Evolutionary conservation across 805 yeast genomes (phyloP).

Genomic region (Wickerhamomyces tratensis): DNA sequence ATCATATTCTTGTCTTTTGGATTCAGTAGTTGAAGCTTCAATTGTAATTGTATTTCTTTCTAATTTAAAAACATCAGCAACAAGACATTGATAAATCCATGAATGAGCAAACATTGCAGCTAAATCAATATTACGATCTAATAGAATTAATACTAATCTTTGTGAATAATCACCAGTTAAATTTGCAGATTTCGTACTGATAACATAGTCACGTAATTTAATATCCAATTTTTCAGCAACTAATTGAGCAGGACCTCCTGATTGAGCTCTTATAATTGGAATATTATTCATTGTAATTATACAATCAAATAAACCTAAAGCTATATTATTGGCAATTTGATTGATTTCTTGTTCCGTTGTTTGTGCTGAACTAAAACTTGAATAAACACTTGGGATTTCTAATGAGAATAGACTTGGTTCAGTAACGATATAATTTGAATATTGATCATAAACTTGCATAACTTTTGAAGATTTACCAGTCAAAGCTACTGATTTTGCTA

Average conservation of each 20-base stretch:
- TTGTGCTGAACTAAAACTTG: conserved; percentile 57
- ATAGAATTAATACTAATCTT: conserved; percentile 66
- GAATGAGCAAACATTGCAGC: conserved; percentile 94
- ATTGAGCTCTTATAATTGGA: conserved; percentile 85
- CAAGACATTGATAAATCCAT: conserved; percentile 96
- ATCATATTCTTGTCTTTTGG: conserved; percentile 55
- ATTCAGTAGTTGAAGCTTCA: conserved; percentile 27
- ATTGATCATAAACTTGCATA: conserved; percentile 90
- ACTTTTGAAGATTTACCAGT: conserved; percentile 64
- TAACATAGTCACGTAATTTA: conserved; percentile 75
- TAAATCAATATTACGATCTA: conserved; percentile 86
- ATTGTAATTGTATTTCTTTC: conserved; percentile 75
- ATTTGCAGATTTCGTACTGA: conserved; percentile 39
- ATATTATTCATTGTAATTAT: conserved; percentile 69
- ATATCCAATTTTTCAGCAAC: conserved; percentile 82
- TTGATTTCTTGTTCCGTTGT: conserved; percentile 73
- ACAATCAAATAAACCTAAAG: conserved; percentile 72
- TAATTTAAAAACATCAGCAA: conserved; percentile 81
- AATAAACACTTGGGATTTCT: conserved; percentile 57
- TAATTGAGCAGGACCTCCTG: conserved; percentile 93
- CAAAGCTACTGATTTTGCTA: conserved; percentile 74
- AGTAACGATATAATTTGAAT: conserved; percentile 82
- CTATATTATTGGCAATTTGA: conserved; percentile 53
- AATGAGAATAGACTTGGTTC: conserved; percentile 86
- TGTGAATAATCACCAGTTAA: conserved; percentile 26